Base-by-base conservation (phyloP, 1,139 yeast species). In the Dujonia santamariae region DNA sequence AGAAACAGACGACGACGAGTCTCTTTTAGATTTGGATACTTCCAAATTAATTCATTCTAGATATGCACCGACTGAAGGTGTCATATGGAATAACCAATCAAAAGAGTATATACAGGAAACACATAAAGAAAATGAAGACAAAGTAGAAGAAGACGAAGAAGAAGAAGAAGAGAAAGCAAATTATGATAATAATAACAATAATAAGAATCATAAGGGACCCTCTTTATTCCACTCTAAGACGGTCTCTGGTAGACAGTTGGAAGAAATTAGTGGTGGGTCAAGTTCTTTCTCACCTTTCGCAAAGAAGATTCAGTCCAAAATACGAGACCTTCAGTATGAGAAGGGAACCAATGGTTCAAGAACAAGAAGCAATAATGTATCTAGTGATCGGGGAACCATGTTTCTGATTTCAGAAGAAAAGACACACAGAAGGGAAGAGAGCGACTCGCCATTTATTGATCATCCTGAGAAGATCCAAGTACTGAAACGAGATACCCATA, bases 21-120 rank as follows among this genome's bases (percentile, higher is more conserved):
- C 47, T 6, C 41, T 53, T 9, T 58, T 51, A 6, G 51, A 48
- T 15, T 48, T 50, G 12, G 54, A 53, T 5, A 62, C 50, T 11
- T 37, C 51, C 16, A 50, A 63, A 31, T 46, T 67, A 18, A 62
- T 71, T 6, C 66, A 59, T 41, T 65, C 70, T 33, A 59, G 52
- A 42, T 66, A 65, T 41, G 59, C 71, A 20, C 62, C 54, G 11
- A 18, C 26, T 27, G 30, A 17, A 8, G 37, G 31, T 4, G 35
- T 32, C 13, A 26, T 32, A 5, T 32, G 35, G 20, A 26, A 16
- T 15, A 37, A 34, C 26, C 42, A 37, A 29, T n/a, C n/a, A n/a
- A n/a, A n/a, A n/a, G n/a, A n/a, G n/a, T n/a, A n/a, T n/a, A n/a
- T n/a, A n/a, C n/a, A n/a, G n/a, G n/a, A n/a, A n/a, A n/a, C n/a